phyloP scores from a whole-genome alignment of 495 filamentous ascomycete genomes.

The Penicillium pancosmium region DNA sequence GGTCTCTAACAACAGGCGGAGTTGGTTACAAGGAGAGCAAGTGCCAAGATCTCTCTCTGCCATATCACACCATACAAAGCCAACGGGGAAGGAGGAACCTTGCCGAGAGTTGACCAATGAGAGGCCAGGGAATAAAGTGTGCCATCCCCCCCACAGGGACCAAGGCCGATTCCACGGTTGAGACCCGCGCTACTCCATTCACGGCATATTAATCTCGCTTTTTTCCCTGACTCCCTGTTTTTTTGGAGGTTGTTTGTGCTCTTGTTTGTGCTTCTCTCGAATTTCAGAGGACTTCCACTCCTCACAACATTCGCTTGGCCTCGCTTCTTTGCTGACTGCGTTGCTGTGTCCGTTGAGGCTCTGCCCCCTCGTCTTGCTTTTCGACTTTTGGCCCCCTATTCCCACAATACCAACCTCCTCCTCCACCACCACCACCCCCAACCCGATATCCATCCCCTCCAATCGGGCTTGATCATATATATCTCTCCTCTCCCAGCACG shows the following conservation, averaged over 20 bases:
- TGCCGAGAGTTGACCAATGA: neutral
- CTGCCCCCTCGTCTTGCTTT: neutral
- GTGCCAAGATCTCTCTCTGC: too few species aligned
- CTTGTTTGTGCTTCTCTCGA: neutral
- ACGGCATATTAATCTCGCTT: neutral
- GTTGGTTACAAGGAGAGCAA: too few species aligned
- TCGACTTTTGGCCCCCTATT: neutral
- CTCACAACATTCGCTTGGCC: neutral
- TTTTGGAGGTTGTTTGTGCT: neutral
- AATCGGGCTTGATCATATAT: neutral
- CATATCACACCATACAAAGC: neutral
- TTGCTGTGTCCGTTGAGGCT: neutral
- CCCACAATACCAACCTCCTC: neutral
- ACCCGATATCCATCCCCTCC: neutral
- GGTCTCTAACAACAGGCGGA: too few species aligned
- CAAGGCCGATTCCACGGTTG: neutral
- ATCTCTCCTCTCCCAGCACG: neutral
- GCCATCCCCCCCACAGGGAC: neutral
- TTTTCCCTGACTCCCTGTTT: neutral
- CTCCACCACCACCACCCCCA: neutral
- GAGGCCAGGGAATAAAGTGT: neutral
- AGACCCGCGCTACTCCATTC: neutral
- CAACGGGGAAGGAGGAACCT: neutral
- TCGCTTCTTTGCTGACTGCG: neutral
- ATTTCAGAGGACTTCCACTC: too few species aligned